Base-by-base conservation (phyloP, 1,139 yeast species). In the Taiozyma onychis region DNA sequence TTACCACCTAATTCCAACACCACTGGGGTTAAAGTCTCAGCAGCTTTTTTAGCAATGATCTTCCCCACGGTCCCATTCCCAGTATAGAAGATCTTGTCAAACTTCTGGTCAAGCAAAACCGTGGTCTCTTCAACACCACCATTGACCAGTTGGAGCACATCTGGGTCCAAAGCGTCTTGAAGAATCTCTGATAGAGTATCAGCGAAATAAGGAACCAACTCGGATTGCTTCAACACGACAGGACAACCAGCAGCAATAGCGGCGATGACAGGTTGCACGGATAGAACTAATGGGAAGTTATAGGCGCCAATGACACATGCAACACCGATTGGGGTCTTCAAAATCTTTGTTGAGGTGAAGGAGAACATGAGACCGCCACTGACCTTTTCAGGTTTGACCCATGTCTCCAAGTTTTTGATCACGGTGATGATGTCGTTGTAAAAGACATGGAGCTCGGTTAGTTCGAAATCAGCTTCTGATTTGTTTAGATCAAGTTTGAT, bases 1-100 rank as follows among this genome's bases (percentile, higher is more conserved):
- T 90, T 90, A n/a, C 97, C 97, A 47, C 98, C 98, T 46, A 93
- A 75, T 69, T 91, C 98, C 54, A 93, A 75, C 28, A 87, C 70
- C 22, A 78, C 78, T 0, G 98, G 98, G 1, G 96, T 88, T 60
- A 91, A 74, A 39, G 80, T 77, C 67, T 88, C 83, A 8, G 95
- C 96, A 1, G 97, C 97, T 47, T 87, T 87, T 54, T 76, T 73
- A 32, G 95, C 87, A 45, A 91, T 80, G 52, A 88, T 80, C 43
- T 78, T 80, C 44, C 97, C 98, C 26, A 90, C 96, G 16, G 65
- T 63, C 24, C 81, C 78, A 48, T 87, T 83, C 32, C 98, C 98
- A 10, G 98, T 91, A 67, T 87, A 88, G 69, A 91, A 76, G 55
- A 91, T 89, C 68, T 87, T 84, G 69, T 90, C 97, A 62, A 80